These are phyloP conservation scores for Penicillium occitanis DNA, from an alignment of 2,329 filamentous ascomycete species.

Conservation along the genomic window DNA sequence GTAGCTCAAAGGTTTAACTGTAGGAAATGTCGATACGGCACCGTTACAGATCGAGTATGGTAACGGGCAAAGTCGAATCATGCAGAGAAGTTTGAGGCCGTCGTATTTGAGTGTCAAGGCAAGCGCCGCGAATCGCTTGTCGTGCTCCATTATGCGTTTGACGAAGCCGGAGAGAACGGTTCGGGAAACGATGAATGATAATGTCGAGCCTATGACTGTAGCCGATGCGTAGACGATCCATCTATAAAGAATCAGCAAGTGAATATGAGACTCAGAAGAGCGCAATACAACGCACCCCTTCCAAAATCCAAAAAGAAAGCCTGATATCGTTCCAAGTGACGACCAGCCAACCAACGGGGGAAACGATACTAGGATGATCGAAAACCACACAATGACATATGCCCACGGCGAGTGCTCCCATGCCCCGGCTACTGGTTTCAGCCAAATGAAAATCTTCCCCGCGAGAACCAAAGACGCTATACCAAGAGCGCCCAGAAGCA, in stretches of 20 bases:
- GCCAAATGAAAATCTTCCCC: conserved; percentile 72
- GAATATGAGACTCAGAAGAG: not conserved
- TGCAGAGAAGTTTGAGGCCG: conserved; percentile 81
- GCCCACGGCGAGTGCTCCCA: conserved; percentile 75
- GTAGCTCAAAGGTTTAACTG: conserved; percentile 73
- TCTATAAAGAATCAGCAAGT: conserved; percentile 45
- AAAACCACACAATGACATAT: conserved; percentile 70
- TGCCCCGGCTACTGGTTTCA: conserved; percentile 69
- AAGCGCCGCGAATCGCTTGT: conserved; percentile 85
- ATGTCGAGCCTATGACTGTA: conserved; percentile 74
- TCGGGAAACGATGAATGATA: conserved; percentile 76
- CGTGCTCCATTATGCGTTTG: conserved; percentile 72
- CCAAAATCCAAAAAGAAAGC: conserved; percentile 70
- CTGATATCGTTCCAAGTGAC: conserved; percentile 67
- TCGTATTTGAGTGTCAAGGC: conserved; percentile 86
- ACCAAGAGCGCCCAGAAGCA: conserved; percentile 56
- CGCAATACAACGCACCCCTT: conserved; percentile 59
- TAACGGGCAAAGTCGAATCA: conserved; percentile 88
- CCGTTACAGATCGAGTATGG: conserved; percentile 94
- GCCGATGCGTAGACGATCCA: conserved; percentile 82
- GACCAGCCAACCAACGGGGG: conserved; percentile 87
- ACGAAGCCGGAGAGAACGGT: conserved; percentile 78
- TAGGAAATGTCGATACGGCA: conserved; percentile 90
- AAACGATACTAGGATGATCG: conserved; percentile 76
- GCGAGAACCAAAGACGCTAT: conserved; percentile 76